These are phyloP conservation scores for Piedraia hortae DNA, from an alignment of 2,329 filamentous ascomycete species.

Conservation along the genomic window DNA sequence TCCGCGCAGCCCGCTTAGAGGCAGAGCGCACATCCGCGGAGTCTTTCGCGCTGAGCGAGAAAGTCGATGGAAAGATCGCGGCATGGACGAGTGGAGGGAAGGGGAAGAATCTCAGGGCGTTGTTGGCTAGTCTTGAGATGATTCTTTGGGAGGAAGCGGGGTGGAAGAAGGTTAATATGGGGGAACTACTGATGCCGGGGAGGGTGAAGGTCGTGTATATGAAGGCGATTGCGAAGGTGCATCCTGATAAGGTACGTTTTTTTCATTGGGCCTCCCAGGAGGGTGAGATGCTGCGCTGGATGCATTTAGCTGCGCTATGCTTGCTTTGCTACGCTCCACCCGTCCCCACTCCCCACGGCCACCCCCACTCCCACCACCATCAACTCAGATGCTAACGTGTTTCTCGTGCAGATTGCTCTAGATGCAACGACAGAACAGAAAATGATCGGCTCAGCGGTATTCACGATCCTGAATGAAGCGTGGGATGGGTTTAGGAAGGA, in stretches of 20 bases:
- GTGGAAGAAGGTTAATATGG: conserved; percentile 92
- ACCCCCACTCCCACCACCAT: too few species aligned
- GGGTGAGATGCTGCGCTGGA: conserved; percentile 2
- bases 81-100: conserved; percentile 82
- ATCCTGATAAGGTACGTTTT: conserved; percentile 80
- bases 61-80: conserved; percentile 51
- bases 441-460: conserved; percentile 38
- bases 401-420: conserved; percentile 24
- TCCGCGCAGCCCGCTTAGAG: conserved; percentile 62
- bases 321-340: too few species aligned
- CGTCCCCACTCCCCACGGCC: too few species aligned
- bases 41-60: conserved; percentile 67
- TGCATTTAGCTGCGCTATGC: too few species aligned
- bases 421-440: conserved; percentile 37
- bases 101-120: conserved; percentile 66
- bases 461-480: conserved; percentile 36
- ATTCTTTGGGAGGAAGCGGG: conserved; percentile 80
- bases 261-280: neutral
- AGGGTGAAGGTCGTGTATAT: conserved; percentile 97
- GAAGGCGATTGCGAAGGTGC: conserved; percentile 96
- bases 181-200: conserved; percentile 71
- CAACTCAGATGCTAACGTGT: neutral
- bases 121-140: conserved; percentile 61
- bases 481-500: conserved; percentile 42
- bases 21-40: conserved; percentile 75